phyloP scores from a whole-genome alignment of 805 yeast species.

The Priceomyces haplophilus region DNA sequence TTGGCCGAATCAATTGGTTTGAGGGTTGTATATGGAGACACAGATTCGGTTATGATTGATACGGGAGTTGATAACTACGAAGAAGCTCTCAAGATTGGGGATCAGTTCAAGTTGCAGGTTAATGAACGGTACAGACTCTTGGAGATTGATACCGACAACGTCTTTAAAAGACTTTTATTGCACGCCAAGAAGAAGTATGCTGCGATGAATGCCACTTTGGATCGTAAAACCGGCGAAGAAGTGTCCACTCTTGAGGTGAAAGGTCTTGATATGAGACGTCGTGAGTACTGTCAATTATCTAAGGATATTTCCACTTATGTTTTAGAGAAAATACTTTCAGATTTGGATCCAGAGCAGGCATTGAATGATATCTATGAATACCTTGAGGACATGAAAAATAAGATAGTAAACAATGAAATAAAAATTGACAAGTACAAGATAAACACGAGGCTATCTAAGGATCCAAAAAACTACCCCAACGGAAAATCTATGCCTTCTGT shows the following conservation, averaged over 20 bases:
- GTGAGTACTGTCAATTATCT: conserved; percentile 92
- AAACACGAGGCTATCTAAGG: conserved; percentile 85
- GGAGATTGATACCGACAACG: conserved; percentile 94
- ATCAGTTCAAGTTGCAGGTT: conserved; percentile 76
- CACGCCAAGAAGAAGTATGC: conserved; percentile 98
- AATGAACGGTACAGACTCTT: conserved; percentile 83
- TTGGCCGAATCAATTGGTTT: conserved; percentile 82
- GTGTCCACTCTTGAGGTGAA: conserved; percentile 72
- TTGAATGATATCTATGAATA: conserved; percentile 68
- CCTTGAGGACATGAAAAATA: conserved; percentile 55
- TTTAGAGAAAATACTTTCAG: conserved; percentile 66
- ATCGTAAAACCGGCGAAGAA: conserved; percentile 52
- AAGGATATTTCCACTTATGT: conserved; percentile 82
- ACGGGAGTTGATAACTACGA: conserved; percentile 67
- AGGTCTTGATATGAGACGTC: conserved; percentile 94
- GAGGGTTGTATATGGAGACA: conserved; percentile 94
- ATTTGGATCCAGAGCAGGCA: conserved; percentile 73
- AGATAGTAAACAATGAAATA: conserved; percentile 59
- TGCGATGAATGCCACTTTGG: conserved; percentile 64
- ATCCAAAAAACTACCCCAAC: conserved; percentile 78
- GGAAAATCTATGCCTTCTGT: conserved; percentile 85
- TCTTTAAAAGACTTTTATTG: conserved; percentile 75
- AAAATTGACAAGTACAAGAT: conserved; percentile 70
- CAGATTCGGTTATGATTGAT: conserved; percentile 98
- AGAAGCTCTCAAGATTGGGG: conserved; percentile 82